Evolutionary conservation across 106 monocot genomes (phyloP), one percentile per base, ranked within the genome.

Genomic region (Dendrobium chrysotoxum): DNA sequence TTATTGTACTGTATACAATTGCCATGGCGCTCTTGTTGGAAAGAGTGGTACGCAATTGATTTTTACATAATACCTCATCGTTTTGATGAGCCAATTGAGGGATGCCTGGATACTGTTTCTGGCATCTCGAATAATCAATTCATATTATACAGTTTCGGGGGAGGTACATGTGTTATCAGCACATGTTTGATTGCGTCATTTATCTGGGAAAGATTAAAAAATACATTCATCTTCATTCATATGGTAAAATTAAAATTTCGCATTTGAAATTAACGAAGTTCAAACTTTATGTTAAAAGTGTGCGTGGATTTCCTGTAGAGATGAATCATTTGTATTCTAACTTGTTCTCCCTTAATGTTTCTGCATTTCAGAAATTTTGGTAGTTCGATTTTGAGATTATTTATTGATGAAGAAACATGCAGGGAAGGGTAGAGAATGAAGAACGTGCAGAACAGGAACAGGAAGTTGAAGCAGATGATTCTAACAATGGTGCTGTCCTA

Each of bases 401-500:
- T 75, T 28, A 81, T 17, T 61, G 30, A 6, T 76, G 44, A 31
- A 31, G 4, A 53, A 77, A 30, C 38, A 28, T 75, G 23, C 84
- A 88, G 87, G 82, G 77, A 35, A 23, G 30, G 38, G 76, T 82
- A 35, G 88, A 83, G 40, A 77, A 77, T 80, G 88, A 68, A 58
- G 86, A 79, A 54, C 85, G 80, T 20, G 87, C 68, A 75, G 78
- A n/a, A 81, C 50, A 3, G 84, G 90, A 91, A 21, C 83, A 89
- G 80, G 83, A 93, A 86, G 79, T 86, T 76, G 91, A 91, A 70
- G 89, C 76, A 15, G 90, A 88, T n/a, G 94, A 81, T 78, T 90
- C 91, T 55, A 79, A 90, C 76, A 91, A 94, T 82, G 84, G 88
- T 40, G 78, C 77, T 7, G 78, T 90, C 72, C 78, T 90, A 72